Evolutionary conservation across 2,329 filamentous ascomycete genomes (phyloP), one percentile per base, ranked within the genome.

Genomic region (Pezicula carpinea): DNA sequence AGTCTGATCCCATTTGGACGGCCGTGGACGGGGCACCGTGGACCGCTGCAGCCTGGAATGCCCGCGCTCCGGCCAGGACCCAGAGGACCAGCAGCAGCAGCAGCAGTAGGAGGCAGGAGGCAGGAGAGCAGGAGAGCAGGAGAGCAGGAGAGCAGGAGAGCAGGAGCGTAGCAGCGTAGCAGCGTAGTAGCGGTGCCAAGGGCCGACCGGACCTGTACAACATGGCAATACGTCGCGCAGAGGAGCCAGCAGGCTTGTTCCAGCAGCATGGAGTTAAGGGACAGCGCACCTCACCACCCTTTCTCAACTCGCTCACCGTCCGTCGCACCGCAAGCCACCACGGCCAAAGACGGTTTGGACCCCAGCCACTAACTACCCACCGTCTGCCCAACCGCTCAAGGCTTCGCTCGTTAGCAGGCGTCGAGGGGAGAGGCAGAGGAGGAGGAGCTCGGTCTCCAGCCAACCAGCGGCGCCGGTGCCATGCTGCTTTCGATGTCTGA

Each of bases 1-100:
- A n/a, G n/a, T n/a, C n/a, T 40, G 38, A 40, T 26, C 38, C 23
- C 14, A 40, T 40, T 40, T 23, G 38, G 38, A 22, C 21, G 38
- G 38, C 18, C 13, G 13, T 11, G 26, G 13, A 29, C 10, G 13
- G 13, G 26, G 26, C 13, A 35, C 18, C 18, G 10, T 35, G 33
- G 8, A 35, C 33, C 13, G 10, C 38, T 14, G 19, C 14, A 14
- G 38, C 19, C 38, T 15, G 26, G 5, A 29, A 40, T 40, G 22
- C 38, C 38, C 36, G n/a, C 15, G 15, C 15, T 2, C 10, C n/a
- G 33, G n/a, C 33, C 14, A 10, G 8, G 13, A 14, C n/a, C 6
- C 29, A 32, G 8, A 32, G 29, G 29, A 14, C 29, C 7, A 32
- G 29, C 29, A 14, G 14, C 29, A 32, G 29, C 29, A 32, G 29